phyloP scores from a whole-genome alignment of 345 rosid species.

The Hibiscus mutabilis region DNA sequence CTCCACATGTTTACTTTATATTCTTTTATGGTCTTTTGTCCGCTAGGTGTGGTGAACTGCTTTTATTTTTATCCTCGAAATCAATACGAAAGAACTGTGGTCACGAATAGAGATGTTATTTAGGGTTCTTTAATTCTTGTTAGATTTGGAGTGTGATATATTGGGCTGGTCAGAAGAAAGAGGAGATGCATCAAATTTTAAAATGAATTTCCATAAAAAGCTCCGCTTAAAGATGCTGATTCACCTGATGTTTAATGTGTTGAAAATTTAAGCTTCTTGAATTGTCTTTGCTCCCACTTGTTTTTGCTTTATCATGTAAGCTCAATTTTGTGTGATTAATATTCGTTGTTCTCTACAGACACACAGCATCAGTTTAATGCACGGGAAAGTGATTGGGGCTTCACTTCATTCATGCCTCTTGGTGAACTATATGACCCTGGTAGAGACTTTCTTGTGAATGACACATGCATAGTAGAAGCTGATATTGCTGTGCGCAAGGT shows the following conservation, averaged over 20 bases:
- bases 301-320: background rate
- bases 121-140: background rate
- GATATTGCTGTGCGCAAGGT: conserved; percentile 55
- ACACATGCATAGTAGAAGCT: conserved; percentile 48
- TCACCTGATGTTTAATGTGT: no score
- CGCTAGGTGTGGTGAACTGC: no score
- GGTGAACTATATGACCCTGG: conserved; percentile 47
- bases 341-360: conserved; percentile 24
- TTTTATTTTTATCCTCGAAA: background rate
- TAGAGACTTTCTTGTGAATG: conserved; percentile 49
- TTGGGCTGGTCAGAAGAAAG: no score
- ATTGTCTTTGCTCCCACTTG: background rate
- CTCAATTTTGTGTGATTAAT: background rate
- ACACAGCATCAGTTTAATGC: conserved; percentile 58
- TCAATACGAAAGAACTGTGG: background rate
- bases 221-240: background rate
- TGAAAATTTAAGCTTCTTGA: background rate
- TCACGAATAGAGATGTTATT: background rate
- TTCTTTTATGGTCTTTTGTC: no score
- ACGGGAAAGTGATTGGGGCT: conserved; percentile 67
- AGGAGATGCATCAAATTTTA: background rate
- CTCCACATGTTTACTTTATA: background rate
- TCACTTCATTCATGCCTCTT: conserved; percentile 57
- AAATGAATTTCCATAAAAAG: background rate
- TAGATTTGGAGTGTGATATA: background rate